Percentiles rank a stretch among this genome's conserved stretches.
Evolutionary conservation across 768 basidiomycete genomes (phyloP).

Genomic region (Boletus rubroflammeus): DNA sequence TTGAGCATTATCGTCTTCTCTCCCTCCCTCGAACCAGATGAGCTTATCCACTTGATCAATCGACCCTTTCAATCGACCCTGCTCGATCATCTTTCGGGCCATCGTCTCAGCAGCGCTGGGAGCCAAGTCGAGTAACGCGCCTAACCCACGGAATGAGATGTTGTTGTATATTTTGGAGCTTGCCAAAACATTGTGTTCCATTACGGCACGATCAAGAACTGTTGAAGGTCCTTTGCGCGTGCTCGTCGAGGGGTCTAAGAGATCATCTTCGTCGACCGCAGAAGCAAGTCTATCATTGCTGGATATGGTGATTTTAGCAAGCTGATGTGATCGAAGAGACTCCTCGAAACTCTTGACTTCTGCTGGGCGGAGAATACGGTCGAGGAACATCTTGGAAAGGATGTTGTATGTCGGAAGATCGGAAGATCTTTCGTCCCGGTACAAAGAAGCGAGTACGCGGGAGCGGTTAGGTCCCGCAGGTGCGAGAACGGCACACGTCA

Average conservation of each 20-base stretch:
- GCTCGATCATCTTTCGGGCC: slow-evolving; percentile 98
- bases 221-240: slow-evolving; percentile 90
- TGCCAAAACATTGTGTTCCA: slow-evolving; percentile 97
- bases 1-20: slow-evolving; percentile 89
- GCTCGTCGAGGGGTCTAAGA: slow-evolving; percentile 54
- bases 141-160: slow-evolving; percentile 93
- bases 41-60: slow-evolving; percentile 96
- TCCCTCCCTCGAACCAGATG: slow-evolving; percentile 86
- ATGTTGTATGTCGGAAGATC: slow-evolving; percentile 84
- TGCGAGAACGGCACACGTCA: slow-evolving; percentile 94
- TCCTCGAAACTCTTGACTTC: slow-evolving; percentile 90
- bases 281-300: slow-evolving; percentile 79
- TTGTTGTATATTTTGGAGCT: slow-evolving; percentile 98
- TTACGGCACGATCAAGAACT: slow-evolving; percentile 93
- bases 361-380: slow-evolving; percentile 86
- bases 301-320: slow-evolving; percentile 85
- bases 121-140: slow-evolving; percentile 82
- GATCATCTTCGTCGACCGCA: slow-evolving; percentile 54
- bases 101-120: slow-evolving; percentile 95
- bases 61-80: slow-evolving; percentile 85
- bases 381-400: slow-evolving; percentile 96
- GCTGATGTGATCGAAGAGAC: slow-evolving; percentile 86
- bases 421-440: slow-evolving; percentile 85
- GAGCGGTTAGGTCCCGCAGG: slow-evolving; percentile 97
- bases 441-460: slow-evolving; percentile 86